Evolutionary conservation across 2,329 filamentous ascomycete genomes (phyloP), one percentile per base, ranked within the genome.

Genomic region (Botryotinia globosa): DNA sequence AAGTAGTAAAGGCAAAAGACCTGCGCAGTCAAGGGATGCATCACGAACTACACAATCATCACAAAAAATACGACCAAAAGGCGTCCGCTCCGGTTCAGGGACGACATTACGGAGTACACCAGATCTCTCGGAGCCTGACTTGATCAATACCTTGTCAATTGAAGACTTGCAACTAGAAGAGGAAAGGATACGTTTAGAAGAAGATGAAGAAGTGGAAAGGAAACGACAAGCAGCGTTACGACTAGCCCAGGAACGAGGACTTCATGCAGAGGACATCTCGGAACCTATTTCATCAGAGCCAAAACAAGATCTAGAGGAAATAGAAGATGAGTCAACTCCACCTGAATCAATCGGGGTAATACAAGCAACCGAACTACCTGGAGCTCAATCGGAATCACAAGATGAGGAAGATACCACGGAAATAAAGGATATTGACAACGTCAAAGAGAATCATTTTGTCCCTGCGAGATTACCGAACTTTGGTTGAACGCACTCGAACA

Each of bases 391-490:
- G 32, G 51, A 37, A 32, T 54, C n/a, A 71, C 65, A 34, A 32
- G 25, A 54, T 59, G 48, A 61, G 2, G 25, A 69, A 22, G 54
- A 69, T 25, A 12, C 18, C n/a, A n/a, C 14, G 37, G 29, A 69
- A 37, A 44, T 22, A n/a, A 61, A 51, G 44, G 25, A 54, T 63
- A 37, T 14, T 37, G 58, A 32, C 6, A 29, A 59, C 12, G 22
- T 25, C 32, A 62, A 63, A 77, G 75, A 79, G 32, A 75, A 79
- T 32, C 81, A 81, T 3, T 90, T 90, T 76, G 82, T 90, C 34
- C 88, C 88, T 6, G 89, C 89, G 51, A 83, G 88, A 73, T 79
- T 91, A 73, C 89, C 89, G 54, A 84, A 84, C 88, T 90, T 81
- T 82, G 82, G 75, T 59, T 80, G 66, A 78, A 16, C 3, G 16